These are phyloP conservation scores for Podospora appendiculata DNA, from an alignment of 495 filamentous ascomycete species.

Conservation along the genomic window DNA sequence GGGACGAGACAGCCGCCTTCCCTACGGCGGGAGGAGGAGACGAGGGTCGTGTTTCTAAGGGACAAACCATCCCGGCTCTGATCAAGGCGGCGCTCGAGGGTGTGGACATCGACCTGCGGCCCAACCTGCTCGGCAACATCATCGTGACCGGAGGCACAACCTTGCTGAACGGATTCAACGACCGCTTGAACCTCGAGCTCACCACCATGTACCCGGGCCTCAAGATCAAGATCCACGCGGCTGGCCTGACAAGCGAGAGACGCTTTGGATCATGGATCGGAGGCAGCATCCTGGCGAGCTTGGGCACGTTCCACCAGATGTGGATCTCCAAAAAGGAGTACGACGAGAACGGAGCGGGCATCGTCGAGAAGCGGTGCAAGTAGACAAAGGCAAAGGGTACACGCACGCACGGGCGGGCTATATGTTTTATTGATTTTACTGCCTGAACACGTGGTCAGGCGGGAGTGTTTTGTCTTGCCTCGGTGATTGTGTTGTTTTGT, in stretches of 20 bases:
- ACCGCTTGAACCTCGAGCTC: slow-evolving; percentile 79
- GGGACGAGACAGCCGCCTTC: slow-evolving; percentile 67
- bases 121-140: slow-evolving; percentile 75
- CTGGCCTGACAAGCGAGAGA: slow-evolving; percentile 77
- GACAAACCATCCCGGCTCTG: slow-evolving; percentile 70
- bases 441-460: too few species aligned
- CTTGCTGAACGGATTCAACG: slow-evolving; percentile 80
- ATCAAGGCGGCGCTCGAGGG: slow-evolving; percentile 68
- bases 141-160: slow-evolving; percentile 85
- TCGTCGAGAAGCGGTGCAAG: slow-evolving; percentile 76
- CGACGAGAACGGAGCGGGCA: slow-evolving; percentile 62
- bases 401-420: too few species aligned
- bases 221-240: slow-evolving; percentile 74
- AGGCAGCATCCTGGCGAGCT: slow-evolving; percentile 87
- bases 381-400: slow-evolving; percentile 21
- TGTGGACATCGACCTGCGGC: slow-evolving; percentile 85
- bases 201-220: slow-evolving; percentile 69
- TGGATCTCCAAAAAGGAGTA: slow-evolving; percentile 90
- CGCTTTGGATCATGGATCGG: slow-evolving; percentile 93
- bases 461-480: too few species aligned
- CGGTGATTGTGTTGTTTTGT: not conserved
- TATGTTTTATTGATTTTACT: too few species aligned
- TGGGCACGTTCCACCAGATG: slow-evolving; percentile 99
- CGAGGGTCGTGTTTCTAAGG: slow-evolving; percentile 41
- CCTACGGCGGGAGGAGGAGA: slow-evolving; percentile 14